Evolutionary conservation across 2,329 filamentous ascomycete species (phyloP).

Genomic region (Neofusicoccum ribis): DNA sequence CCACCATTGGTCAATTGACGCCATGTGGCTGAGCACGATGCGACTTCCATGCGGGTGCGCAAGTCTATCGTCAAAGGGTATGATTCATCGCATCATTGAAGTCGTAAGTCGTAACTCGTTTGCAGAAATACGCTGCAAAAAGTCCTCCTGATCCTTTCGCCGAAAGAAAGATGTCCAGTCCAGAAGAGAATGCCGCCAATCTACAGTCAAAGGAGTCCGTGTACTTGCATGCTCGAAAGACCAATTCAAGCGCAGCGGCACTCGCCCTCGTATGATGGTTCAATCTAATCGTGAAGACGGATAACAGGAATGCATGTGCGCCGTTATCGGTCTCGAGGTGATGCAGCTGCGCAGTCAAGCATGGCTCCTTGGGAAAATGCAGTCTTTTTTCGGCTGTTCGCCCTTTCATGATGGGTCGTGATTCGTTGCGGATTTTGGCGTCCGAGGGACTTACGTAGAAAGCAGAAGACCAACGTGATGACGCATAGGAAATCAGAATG

Average conservation of each 20-base stretch:
- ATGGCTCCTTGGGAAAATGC: not conserved
- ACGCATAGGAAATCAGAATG: not conserved
- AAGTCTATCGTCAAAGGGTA: not conserved
- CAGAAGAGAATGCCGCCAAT: not conserved
- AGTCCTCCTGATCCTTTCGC: not conserved
- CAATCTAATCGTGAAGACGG: too few species aligned
- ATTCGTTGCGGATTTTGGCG: not conserved
- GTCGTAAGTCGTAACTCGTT: slow-evolving; percentile 5
- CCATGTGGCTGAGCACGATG: too few species aligned
- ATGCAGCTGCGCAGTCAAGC: not conserved
- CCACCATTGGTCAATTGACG: too few species aligned
- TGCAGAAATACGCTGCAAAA: not conserved
- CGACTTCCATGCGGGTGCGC: not conserved
- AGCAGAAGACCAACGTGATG: not conserved
- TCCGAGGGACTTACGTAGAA: not conserved
- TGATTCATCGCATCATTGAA: not conserved
- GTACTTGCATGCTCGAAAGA: not conserved
- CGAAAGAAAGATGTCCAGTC: not conserved
- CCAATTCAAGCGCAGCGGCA: not conserved
- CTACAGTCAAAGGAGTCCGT: not conserved
- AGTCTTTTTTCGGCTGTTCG: slow-evolving; percentile 8
- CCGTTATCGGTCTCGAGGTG: too few species aligned
- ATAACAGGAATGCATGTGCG: too few species aligned
- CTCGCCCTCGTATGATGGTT: too few species aligned
- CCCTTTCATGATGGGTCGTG: not conserved